Evolutionary conservation across 441 rosid species (phyloP).

Genomic region (Euphorbia schlechtendalii): DNA sequence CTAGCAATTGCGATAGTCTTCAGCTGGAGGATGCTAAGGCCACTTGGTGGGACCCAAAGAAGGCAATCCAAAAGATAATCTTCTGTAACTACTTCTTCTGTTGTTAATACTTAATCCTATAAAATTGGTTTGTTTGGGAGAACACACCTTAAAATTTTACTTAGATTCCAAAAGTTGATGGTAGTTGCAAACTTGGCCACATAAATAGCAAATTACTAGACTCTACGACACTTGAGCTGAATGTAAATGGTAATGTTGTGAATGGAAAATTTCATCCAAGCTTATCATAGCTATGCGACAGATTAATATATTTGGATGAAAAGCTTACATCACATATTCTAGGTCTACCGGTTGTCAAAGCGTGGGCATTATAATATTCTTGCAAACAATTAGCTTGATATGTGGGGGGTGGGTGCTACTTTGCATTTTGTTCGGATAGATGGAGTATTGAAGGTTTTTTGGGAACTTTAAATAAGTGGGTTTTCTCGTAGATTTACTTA

Average conservation of each 20-base stretch:
- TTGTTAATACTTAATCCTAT: constrained; percentile 38
- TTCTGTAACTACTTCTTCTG: constrained; percentile 42
- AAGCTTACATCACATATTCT: background rate
- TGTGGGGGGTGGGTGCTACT: background rate
- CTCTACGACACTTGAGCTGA: background rate
- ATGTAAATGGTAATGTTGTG: background rate
- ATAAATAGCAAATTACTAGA: background rate
- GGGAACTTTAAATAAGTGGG: background rate
- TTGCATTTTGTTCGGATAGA: background rate
- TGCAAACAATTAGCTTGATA: background rate
- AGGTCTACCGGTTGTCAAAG: too few species aligned
- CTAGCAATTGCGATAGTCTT: constrained; percentile 66
- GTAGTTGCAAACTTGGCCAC: background rate
- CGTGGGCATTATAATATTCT: background rate
- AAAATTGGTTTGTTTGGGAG: too few species aligned
- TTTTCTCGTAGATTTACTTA: background rate
- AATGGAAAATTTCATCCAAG: background rate
- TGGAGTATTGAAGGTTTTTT: too few species aligned
- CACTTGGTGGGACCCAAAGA: constrained; percentile 52
- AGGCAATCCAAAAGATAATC: constrained; percentile 65
- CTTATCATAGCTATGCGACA: background rate
- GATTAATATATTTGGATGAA: background rate
- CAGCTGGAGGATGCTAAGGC: constrained; percentile 70
- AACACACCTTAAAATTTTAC: too few species aligned
- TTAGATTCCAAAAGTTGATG: constrained; percentile 5